phyloP scores from a whole-genome alignment of 805 yeast genomes.

The Hanseniaspora meyeri region DNA sequence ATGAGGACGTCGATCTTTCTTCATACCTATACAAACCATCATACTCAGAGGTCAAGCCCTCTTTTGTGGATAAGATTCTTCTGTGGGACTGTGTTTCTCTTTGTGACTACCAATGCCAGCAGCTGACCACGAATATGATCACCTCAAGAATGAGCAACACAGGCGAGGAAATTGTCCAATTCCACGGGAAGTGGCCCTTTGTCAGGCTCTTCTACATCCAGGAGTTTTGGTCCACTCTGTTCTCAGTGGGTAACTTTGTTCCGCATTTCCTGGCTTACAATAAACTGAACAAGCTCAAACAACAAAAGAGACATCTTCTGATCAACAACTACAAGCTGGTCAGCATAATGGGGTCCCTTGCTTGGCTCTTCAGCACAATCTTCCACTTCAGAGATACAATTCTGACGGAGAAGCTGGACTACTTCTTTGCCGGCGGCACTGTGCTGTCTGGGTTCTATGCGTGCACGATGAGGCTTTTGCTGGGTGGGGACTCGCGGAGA shows the following conservation, averaged over 20 bases:
- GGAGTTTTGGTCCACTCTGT: conserved; percentile 67
- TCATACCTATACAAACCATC: background rate
- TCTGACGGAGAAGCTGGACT: conserved; percentile 74
- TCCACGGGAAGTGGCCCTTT: conserved; percentile 98
- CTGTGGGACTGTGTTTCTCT: conserved; percentile 64
- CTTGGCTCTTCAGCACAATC: conserved; percentile 78
- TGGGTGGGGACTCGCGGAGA: conserved; percentile 33
- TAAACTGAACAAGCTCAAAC: conserved; percentile 21
- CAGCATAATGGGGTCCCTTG: conserved; percentile 57
- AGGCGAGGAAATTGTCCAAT: conserved; percentile 54
- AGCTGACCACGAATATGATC: conserved; percentile 41
- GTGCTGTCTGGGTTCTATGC: conserved; percentile 71
- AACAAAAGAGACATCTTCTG: conserved; percentile 9
- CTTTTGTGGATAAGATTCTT: background rate
- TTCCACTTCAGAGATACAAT: conserved; percentile 79
- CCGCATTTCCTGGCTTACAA: conserved; percentile 47
- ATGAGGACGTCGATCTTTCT: conserved; percentile 3
- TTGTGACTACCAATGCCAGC: conserved; percentile 91
- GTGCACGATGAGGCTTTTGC: conserved; percentile 45
- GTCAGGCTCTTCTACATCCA: conserved; percentile 64
- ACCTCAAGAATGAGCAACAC: conserved; percentile 34
- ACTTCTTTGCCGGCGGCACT: conserved; percentile 84
- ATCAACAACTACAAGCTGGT: conserved; percentile 27
- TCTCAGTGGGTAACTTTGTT: conserved; percentile 57
- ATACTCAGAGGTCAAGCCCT: background rate